Conservation (phyloP, 2,329 filamentous ascomycete species). For the Geosmithia morbida region DNA sequence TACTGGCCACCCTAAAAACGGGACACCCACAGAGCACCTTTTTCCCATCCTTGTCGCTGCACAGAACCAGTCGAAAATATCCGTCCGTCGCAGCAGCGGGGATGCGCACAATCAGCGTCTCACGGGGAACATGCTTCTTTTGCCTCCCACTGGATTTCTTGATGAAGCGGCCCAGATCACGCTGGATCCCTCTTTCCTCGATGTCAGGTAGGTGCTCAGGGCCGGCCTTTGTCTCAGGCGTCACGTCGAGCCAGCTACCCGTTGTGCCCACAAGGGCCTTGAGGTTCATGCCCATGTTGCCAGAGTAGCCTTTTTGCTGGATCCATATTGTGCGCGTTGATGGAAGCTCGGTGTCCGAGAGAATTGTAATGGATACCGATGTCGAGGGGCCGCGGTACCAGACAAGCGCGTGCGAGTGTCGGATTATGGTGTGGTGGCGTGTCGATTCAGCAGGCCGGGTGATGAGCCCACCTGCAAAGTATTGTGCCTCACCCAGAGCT, state of each 20-base stretch:
- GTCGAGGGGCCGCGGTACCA: conserved; percentile 54
- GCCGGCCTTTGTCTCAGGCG: conserved; percentile 34
- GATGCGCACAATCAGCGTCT: conserved; percentile 51
- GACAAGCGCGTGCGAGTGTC: conserved; percentile 48
- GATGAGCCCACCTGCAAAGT: conserved; percentile 52
- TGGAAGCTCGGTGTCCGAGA: conserved; percentile 39
- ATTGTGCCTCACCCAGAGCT: conserved; percentile 41
- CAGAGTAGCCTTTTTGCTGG: conserved; percentile 53
- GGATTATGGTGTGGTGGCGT: conserved; percentile 50
- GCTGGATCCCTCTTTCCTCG: conserved; percentile 53
- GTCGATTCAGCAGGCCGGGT: conserved; percentile 49
- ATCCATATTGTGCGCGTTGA: conserved; percentile 51
- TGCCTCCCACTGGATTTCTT: conserved; percentile 36
- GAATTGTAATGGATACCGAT: conserved; percentile 48
- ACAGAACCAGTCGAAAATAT: conserved; percentile 55
- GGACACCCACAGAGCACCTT: conserved; percentile 51
- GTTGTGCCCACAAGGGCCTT: conserved; percentile 47
- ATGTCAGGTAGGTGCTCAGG: conserved; percentile 32
- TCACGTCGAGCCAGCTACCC: conserved; percentile 53
- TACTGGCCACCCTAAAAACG: conserved; percentile 54
- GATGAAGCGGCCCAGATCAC: conserved; percentile 49
- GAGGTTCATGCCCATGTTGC: conserved; percentile 52
- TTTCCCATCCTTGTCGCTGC: conserved; percentile 26
- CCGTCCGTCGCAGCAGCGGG: conserved; percentile 49
- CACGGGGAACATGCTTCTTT: conserved; percentile 36